Conservation (phyloP, 176 grass and related monocot genomes). For the Poa annua region DNA sequence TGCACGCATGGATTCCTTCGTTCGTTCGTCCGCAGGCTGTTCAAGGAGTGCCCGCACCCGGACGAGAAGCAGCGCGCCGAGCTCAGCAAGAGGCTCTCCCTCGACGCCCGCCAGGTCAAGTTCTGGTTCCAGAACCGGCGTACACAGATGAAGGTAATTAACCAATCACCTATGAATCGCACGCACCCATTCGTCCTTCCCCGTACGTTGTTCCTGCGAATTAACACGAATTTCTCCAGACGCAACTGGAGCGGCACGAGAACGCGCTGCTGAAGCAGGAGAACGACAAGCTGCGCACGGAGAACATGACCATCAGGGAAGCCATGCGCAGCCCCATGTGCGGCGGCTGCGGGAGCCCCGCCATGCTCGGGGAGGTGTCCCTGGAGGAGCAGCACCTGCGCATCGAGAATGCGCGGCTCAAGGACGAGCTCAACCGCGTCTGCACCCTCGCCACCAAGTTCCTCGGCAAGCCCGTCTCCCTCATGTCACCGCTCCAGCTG, state of each 20-base stretch:
- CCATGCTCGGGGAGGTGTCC: conserved; percentile 83
- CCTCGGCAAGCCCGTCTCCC: conserved; percentile 72
- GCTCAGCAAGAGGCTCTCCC: conserved; percentile 78
- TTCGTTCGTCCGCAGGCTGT: conserved; percentile 51
- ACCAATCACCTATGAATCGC: not conserved
- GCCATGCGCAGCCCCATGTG: conserved; percentile 86
- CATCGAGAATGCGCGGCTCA: conserved; percentile 91
- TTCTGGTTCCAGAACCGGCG: conserved; percentile 99
- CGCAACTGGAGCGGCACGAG: conserved; percentile 95
- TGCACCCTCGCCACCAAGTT: conserved; percentile 81
- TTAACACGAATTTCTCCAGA: conserved; percentile 45
- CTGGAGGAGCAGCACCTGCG: conserved; percentile 91
- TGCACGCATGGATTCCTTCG: conserved; percentile 51
- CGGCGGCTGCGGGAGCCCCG: conserved; percentile 77
- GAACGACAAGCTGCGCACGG: conserved; percentile 86
- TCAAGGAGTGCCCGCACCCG: conserved; percentile 98
- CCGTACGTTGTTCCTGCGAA: not conserved
- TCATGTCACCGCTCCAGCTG: conserved; percentile 19
- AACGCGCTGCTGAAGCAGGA: conserved; percentile 91
- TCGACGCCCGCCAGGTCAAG: conserved; percentile 95
- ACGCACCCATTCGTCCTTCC: not conserved
- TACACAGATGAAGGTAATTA: conserved; percentile 93
- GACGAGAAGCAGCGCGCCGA: conserved; percentile 94
- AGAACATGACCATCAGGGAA: conserved; percentile 86
- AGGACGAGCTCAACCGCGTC: conserved; percentile 84